A percentile compares a stretch with the other conserved stretches of the same genome.
These are phyloP conservation scores for Pueraria montana DNA, from an alignment of 306 rosid genomes.

Conservation along the genomic window DNA sequence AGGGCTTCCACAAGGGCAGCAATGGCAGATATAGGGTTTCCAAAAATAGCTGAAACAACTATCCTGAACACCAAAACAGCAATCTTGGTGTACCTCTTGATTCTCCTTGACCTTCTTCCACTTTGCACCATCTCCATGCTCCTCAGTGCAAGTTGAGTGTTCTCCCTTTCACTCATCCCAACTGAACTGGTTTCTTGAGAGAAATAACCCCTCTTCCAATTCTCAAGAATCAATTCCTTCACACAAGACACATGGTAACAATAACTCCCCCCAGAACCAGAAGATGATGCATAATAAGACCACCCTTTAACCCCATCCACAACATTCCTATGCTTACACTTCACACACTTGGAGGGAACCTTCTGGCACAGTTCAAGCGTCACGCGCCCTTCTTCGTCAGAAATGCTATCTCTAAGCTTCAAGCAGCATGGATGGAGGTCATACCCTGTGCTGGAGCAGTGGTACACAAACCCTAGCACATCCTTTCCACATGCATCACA, in stretches of 20 bases:
- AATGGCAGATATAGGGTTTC: conserved; percentile 48
- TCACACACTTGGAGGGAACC: conserved; percentile 44
- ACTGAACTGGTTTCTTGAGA: not conserved
- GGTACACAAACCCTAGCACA: conserved; percentile 57
- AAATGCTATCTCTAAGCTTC: conserved; percentile 37
- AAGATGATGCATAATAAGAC: conserved; percentile 57
- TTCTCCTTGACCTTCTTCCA: conserved; percentile 38
- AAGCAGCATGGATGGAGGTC: conserved; percentile 63
- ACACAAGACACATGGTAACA: conserved; percentile 60
- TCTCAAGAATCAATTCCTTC: conserved; percentile 57
- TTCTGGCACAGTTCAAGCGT: conserved; percentile 33
- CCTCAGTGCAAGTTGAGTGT: conserved; percentile 23
- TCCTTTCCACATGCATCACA: conserved; percentile 68
- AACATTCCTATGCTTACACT: conserved; percentile 50
- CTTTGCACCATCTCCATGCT: not conserved
- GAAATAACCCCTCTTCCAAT: conserved; percentile 47
- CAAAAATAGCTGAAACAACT: conserved; percentile 59
- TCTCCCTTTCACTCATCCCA: not conserved
- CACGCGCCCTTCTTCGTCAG: conserved; percentile 26
- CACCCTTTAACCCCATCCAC: conserved; percentile 48
- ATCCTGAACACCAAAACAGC: conserved; percentile 47
- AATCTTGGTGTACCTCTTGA: conserved; percentile 8
- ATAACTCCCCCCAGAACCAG: conserved; percentile 4
- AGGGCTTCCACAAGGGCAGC: conserved; percentile 49
- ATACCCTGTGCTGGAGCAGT: conserved; percentile 37